A percentile compares a stretch with the other conserved stretches of the same genome.
Conservation (phyloP, 305 asterid genomes). For the Caryopteris hybrid region DNA sequence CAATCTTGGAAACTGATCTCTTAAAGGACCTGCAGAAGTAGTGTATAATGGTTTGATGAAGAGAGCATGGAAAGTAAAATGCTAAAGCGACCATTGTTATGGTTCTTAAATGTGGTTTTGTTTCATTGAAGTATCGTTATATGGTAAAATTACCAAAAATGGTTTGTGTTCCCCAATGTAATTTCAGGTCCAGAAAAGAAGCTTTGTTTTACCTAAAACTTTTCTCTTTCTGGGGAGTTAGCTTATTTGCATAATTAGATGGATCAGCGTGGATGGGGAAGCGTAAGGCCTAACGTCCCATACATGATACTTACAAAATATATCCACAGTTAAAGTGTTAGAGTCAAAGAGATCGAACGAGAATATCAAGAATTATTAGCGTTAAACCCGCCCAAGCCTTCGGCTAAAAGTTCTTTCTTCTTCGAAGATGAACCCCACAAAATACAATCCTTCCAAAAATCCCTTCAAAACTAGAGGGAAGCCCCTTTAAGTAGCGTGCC, state of each 20-base stretch:
- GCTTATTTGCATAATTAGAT: neutral
- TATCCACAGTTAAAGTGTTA: no score
- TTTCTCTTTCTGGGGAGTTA: neutral
- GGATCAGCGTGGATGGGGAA: neutral
- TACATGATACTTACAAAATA: neutral
- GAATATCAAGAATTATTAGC: no score
- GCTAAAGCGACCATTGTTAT: neutral
- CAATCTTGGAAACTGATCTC: neutral
- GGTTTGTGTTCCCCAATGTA: neutral
- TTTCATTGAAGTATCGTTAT: neutral
- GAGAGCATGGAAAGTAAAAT: neutral
- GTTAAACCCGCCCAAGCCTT: no score
- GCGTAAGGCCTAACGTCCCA: neutral
- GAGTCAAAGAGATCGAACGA: no score
- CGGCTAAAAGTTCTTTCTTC: no score
- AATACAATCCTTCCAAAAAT: no score
- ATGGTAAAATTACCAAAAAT: neutral
- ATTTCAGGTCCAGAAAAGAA: no score
- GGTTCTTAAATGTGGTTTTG: neutral
- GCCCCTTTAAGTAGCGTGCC: no score
- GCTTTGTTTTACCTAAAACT: neutral
- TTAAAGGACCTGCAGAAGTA: neutral
- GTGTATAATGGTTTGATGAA: neutral
- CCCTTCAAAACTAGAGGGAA: no score
- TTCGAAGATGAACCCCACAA: no score